Evolutionary conservation across 345 rosid genomes (phyloP), one percentile per base, ranked within the genome.

Genomic region (Psidium guajava): DNA sequence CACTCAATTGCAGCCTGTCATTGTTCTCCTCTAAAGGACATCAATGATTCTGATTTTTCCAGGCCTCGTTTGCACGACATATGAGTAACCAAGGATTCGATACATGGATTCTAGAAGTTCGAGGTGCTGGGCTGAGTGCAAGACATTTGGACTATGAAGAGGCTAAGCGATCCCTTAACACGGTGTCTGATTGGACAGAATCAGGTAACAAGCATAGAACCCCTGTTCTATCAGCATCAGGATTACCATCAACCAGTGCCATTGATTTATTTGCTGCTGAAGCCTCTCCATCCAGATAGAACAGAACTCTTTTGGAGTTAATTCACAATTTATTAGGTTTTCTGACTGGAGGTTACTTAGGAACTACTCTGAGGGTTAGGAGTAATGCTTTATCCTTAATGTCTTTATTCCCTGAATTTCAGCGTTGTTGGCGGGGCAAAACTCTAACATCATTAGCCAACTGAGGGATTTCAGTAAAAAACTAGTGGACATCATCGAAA

Each of bases 1-100:
- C 18, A 36, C 47, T 5, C 77, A 18, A 32, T 16, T 69, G 40
- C 77, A 18, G 77, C 47, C 32, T 69, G 13, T 69, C 77, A 16
- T 36, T 10, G 3, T 69, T 69, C 47, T 64, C 20, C 77, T 69
- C 18, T 11, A 8, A 69, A 69, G 47, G 77, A 36, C 77, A 36
- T 69, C 77, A 5, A 36, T 36, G 47, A 69, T 69, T 69, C 5
- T 69, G 47, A 69, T 36, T 69, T 27, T 61, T 87, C 74, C 91
- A 96, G 99, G 89, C 87, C 49, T 95, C 99, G 2, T 94, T 96
- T 57, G 98, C 98, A 40, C 94, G 99, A 40, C 90, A 77, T 90
- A 96, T 96, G 98, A 91, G 93, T 83, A 87, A 88, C 83, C 94
- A 92, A 84, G 98, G 98, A 87, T 96, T 91, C 59, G 99, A 96